These are phyloP conservation scores for Penicillium sp. DNA, from an alignment of 2,329 filamentous ascomycete genomes.

Conservation along the genomic window DNA sequence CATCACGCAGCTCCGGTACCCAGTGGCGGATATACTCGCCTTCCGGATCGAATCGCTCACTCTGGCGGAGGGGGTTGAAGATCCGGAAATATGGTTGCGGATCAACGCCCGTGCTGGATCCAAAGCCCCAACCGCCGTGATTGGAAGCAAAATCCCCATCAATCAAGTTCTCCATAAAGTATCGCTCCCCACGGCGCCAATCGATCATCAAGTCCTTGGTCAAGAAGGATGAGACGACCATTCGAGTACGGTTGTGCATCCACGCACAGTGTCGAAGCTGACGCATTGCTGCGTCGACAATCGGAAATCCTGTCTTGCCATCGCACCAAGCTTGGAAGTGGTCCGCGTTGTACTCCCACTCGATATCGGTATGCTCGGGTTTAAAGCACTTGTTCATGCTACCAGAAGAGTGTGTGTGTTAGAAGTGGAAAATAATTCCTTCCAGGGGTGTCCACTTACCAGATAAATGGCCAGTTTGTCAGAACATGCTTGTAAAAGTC, in stretches of 20 bases:
- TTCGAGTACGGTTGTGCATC: constrained; percentile 83
- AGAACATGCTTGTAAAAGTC: constrained; percentile 88
- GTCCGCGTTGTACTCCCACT: constrained; percentile 72
- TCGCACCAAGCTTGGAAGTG: constrained; percentile 72
- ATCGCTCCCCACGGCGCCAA: constrained; percentile 77
- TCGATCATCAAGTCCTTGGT: constrained; percentile 78
- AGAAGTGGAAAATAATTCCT: background rate
- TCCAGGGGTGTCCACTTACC: constrained; percentile 25
- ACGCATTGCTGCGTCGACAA: constrained; percentile 84
- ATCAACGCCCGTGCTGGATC: constrained; percentile 70
- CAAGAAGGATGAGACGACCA: constrained; percentile 79
- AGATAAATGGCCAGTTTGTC: constrained; percentile 74
- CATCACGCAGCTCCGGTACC: constrained; percentile 69
- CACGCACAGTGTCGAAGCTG: constrained; percentile 67
- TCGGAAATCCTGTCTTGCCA: constrained; percentile 74
- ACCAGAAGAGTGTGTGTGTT: background rate
- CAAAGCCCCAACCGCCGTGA: constrained; percentile 68
- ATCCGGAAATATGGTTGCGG: constrained; percentile 88
- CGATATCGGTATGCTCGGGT: constrained; percentile 76
- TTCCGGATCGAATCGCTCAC: constrained; percentile 77
- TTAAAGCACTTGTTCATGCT: constrained; percentile 78
- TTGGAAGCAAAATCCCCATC: constrained; percentile 80
- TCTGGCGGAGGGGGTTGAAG: constrained; percentile 82
- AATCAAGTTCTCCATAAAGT: constrained; percentile 78
- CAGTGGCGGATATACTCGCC: constrained; percentile 80